These are phyloP conservation scores for Colletotrichum somersetense DNA, from an alignment of 2,329 filamentous ascomycete genomes.

Conservation along the genomic window DNA sequence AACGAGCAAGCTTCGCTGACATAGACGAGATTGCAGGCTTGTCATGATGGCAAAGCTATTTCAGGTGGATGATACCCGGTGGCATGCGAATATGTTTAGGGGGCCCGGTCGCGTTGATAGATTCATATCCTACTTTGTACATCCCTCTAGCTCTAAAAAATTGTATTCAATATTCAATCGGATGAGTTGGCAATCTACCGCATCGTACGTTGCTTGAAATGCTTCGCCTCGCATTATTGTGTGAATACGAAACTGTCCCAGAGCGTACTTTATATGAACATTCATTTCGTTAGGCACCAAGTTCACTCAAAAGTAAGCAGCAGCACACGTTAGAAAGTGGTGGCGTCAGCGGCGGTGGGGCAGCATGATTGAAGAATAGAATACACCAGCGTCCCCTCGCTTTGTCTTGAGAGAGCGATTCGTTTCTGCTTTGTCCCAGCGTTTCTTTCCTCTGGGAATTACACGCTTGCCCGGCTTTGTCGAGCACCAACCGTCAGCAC, in stretches of 20 bases:
- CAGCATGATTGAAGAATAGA: not conserved
- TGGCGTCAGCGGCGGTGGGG: not conserved
- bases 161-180: not conserved
- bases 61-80: constrained; percentile 30
- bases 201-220: not conserved
- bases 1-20: constrained; percentile 46
- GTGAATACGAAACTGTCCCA: not conserved
- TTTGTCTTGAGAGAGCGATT: constrained; percentile 6
- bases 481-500: not conserved
- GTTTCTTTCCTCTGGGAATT: not conserved
- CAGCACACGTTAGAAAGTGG: not conserved
- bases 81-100: constrained; percentile 2
- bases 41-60: constrained; percentile 4
- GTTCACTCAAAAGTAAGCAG: not conserved
- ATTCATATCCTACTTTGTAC: not conserved
- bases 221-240: not conserved
- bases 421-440: constrained; percentile 17
- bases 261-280: not conserved
- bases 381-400: constrained; percentile 7
- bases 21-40: constrained; percentile 5
- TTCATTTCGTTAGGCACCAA: not conserved
- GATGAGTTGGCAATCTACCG: not conserved
- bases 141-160: not conserved
- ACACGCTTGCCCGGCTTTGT: constrained; percentile 15
- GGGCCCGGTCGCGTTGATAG: not conserved